A percentile compares a stretch with the other conserved stretches of the same genome.
phyloP scores from a whole-genome alignment of 805 yeast species.

The Metschnikowia aberdeeniae region DNA sequence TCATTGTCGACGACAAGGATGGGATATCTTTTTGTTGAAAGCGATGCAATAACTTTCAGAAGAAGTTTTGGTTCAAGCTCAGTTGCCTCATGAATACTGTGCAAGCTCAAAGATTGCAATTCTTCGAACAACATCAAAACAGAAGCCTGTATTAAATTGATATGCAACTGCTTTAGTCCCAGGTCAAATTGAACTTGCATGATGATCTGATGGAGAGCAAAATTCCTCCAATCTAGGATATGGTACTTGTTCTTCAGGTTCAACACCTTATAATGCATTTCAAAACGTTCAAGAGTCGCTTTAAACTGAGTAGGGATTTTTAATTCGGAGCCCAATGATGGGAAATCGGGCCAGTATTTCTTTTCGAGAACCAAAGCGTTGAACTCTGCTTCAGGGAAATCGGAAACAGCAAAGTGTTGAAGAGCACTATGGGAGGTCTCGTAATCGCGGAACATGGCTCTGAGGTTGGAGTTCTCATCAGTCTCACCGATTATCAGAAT shows the following conservation, averaged over 20 bases:
- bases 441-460: constrained; percentile 35
- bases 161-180: constrained; percentile 29
- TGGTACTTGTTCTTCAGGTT: constrained; percentile 23
- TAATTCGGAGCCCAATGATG: constrained; percentile 20
- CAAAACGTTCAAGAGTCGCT: constrained; percentile 20
- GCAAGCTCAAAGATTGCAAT: constrained; percentile 15
- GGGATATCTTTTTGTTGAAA: constrained; percentile 29
- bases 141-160: constrained; percentile 44
- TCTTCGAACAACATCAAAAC: constrained; percentile 38
- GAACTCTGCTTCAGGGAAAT: constrained; percentile 20
- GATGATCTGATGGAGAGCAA: constrained; percentile 38
- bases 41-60: constrained; percentile 24
- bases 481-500: constrained; percentile 28
- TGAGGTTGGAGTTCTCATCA: constrained; percentile 26
- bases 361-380: constrained; percentile 31
- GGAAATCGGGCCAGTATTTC: constrained; percentile 40
- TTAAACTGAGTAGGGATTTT: constrained; percentile 23
- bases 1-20: constrained; percentile 19
- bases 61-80: constrained; percentile 33
- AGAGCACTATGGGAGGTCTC: constrained; percentile 19
- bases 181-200: constrained; percentile 29
- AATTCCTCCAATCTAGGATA: constrained; percentile 39
- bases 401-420: constrained; percentile 1
- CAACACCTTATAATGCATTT: constrained; percentile 16
- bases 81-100: constrained; percentile 23